phyloP scores from a whole-genome alignment of 176 grass and related monocot species.

The Hsuehochloa calcarea region DNA sequence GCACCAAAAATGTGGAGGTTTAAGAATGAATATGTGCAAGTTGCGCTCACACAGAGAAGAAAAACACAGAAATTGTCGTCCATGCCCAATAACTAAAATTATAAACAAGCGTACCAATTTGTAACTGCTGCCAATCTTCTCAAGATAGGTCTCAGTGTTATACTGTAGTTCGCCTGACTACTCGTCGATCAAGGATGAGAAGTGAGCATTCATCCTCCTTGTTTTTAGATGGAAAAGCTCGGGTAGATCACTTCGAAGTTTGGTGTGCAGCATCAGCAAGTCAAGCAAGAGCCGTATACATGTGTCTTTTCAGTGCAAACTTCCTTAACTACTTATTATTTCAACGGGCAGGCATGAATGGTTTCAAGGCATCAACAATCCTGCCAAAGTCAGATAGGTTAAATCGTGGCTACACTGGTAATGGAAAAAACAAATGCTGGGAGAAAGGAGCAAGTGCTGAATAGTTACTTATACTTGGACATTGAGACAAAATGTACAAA shows the following conservation, averaged over 20 bases:
- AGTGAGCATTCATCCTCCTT: background rate
- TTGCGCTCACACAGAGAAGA: background rate
- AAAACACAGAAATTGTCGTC: background rate
- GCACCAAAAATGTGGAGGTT: slow-evolving; percentile 34
- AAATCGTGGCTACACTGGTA: background rate
- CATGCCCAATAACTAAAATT: background rate
- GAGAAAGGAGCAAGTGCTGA: background rate
- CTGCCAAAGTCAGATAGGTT: slow-evolving; percentile 35
- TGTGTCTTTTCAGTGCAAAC: background rate
- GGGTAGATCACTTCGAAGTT: background rate
- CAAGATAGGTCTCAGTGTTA: slow-evolving; percentile 19
- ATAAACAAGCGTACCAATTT: slow-evolving; percentile 33
- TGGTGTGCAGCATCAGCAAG: background rate
- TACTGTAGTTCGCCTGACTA: slow-evolving; percentile 4
- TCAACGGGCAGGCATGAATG: slow-evolving; percentile 26
- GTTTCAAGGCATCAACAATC: slow-evolving; percentile 19
- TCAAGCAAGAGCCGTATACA: background rate
- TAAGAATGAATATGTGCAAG: slow-evolving; percentile 37
- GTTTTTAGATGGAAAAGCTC: slow-evolving; percentile 1
- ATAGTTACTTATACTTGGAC: background rate
- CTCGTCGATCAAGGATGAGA: slow-evolving; percentile 6
- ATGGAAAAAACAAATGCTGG: background rate
- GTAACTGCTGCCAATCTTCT: slow-evolving; percentile 2
- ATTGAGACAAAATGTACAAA: background rate
- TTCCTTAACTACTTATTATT: slow-evolving; percentile 20